Evolutionary conservation across 2,329 filamentous ascomycete species (phyloP).

Genomic region (Pezicula neosporulosa): DNA sequence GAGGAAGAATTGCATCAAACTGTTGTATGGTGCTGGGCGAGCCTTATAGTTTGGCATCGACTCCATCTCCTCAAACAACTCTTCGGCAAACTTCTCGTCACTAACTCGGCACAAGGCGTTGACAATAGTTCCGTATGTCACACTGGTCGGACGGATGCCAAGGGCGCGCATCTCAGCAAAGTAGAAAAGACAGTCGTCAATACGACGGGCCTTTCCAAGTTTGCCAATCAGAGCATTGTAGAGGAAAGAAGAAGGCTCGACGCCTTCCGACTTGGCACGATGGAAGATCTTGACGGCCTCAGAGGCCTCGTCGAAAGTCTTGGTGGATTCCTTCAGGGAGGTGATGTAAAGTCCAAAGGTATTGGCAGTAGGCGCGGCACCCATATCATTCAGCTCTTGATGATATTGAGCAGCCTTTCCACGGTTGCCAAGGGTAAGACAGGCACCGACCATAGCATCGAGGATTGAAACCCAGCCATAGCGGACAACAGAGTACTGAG

Average conservation of each 20-base stretch:
- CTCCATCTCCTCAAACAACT: slow-evolving; percentile 99
- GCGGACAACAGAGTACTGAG: slow-evolving; percentile 81
- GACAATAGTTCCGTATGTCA: slow-evolving; percentile 97
- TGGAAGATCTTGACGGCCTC: slow-evolving; percentile 98
- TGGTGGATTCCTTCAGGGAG: slow-evolving; percentile 94
- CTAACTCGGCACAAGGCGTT: slow-evolving; percentile 96
- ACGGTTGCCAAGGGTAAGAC: slow-evolving; percentile 78
- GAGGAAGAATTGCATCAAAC: slow-evolving; percentile 99
- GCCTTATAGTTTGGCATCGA: slow-evolving; percentile 98
- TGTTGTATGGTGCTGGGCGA: slow-evolving; percentile 95
- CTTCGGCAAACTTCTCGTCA: slow-evolving; percentile 95
- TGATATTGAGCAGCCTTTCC: slow-evolving; percentile 81
- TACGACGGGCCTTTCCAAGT: slow-evolving; percentile 93
- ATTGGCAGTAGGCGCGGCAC: slow-evolving; percentile 89
- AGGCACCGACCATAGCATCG: slow-evolving; percentile 94
- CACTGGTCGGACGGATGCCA: slow-evolving; percentile 91
- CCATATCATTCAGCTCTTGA: slow-evolving; percentile 86
- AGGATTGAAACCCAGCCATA: slow-evolving; percentile 97
- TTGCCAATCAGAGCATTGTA: slow-evolving; percentile 99
- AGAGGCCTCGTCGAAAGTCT: slow-evolving; percentile 96
- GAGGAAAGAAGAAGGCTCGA: slow-evolving; percentile 92
- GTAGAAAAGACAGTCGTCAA: slow-evolving; percentile 97
- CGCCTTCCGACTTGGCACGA: slow-evolving; percentile 86
- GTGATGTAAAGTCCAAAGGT: slow-evolving; percentile 99
- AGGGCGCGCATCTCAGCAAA: slow-evolving; percentile 95